Evolutionary conservation across 2,329 filamentous ascomycete genomes (phyloP).

Genomic region (Aspergillus tanneri): DNA sequence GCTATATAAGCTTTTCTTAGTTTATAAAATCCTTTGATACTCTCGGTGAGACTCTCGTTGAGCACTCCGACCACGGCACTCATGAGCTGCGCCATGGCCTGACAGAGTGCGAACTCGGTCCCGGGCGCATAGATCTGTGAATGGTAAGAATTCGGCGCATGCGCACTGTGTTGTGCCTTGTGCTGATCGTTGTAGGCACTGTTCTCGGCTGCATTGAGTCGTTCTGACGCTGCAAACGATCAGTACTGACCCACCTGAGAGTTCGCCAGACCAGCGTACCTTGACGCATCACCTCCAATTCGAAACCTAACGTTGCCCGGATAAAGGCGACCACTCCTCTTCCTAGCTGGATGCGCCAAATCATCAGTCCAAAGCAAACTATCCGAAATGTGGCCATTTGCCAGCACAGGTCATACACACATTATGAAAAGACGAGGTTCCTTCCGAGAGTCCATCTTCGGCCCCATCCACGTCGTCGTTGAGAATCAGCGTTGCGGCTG

Average conservation of each 20-base stretch:
- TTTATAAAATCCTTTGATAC: slow-evolving; percentile 88
- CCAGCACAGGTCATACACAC: slow-evolving; percentile 37
- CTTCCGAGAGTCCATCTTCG: slow-evolving; percentile 67
- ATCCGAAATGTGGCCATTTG: too few species aligned
- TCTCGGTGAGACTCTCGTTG: slow-evolving; percentile 90
- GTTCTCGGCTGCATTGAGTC: slow-evolving; percentile 72
- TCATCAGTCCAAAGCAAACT: too few species aligned
- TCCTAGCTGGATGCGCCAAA: slow-evolving; percentile 65
- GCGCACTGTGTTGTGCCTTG: slow-evolving; percentile 65
- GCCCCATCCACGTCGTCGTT: slow-evolving; percentile 88
- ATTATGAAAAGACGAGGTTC: slow-evolving; percentile 82
- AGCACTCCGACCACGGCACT: slow-evolving; percentile 82
- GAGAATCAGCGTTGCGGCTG: slow-evolving; percentile 71
- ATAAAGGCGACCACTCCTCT: slow-evolving; percentile 81
- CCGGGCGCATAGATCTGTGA: slow-evolving; percentile 75
- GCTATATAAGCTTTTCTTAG: slow-evolving; percentile 83
- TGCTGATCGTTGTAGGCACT: slow-evolving; percentile 74
- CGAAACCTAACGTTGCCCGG: slow-evolving; percentile 81
- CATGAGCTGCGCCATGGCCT: slow-evolving; percentile 86
- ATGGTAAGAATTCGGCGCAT: slow-evolving; percentile 51
- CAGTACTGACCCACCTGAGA: slow-evolving; percentile 16
- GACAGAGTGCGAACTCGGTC: slow-evolving; percentile 80
- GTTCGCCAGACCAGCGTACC: slow-evolving; percentile 43
- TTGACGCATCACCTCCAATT: slow-evolving; percentile 86
- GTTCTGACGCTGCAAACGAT: slow-evolving; percentile 58